A percentile compares a stretch with the other conserved stretches of the same genome.
Conservation (phyloP, 768 basidiomycete genomes). For the Suillus placidus region DNA sequence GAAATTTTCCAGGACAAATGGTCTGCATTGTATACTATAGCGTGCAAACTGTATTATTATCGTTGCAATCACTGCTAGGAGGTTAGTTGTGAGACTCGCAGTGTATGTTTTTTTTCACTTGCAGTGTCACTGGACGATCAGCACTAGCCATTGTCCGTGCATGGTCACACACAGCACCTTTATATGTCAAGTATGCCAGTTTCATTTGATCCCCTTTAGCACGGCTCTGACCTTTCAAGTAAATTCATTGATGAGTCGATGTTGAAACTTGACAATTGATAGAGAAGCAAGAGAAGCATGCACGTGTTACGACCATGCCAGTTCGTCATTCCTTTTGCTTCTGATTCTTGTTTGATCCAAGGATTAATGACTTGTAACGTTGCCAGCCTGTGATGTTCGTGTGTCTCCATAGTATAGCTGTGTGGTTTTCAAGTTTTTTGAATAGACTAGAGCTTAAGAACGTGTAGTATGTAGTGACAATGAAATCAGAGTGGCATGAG, state of each 20-base stretch:
- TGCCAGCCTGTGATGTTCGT: not conserved
- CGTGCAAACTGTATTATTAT: conserved; percentile 86
- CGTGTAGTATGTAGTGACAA: conserved; percentile 14
- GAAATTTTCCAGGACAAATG: conserved; percentile 70
- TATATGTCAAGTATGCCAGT: not conserved
- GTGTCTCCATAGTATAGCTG: not conserved
- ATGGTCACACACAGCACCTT: not conserved
- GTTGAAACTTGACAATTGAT: not conserved
- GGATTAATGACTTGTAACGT: conserved; percentile 2
- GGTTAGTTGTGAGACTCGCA: conserved; percentile 49
- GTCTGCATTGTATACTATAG: conserved; percentile 93
- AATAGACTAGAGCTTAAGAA: conserved; percentile 3
- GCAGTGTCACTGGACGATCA: not conserved
- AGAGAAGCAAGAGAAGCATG: conserved; percentile 8
- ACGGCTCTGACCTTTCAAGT: not conserved
- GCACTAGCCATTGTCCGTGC: not conserved
- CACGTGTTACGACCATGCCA: conserved; percentile 1
- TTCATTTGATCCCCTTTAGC: not conserved
- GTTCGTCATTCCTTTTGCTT: conserved; percentile 5
- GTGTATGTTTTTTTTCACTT: conserved; percentile 4
- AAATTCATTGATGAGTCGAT: not conserved
- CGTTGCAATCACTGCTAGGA: conserved; percentile 85
- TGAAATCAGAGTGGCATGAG: conserved; percentile 35
- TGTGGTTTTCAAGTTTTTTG: not conserved
- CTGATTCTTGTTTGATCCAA: not conserved